phyloP scores from a whole-genome alignment of 208 protist species.

The Acanthamoeba lenticulata region DNA sequence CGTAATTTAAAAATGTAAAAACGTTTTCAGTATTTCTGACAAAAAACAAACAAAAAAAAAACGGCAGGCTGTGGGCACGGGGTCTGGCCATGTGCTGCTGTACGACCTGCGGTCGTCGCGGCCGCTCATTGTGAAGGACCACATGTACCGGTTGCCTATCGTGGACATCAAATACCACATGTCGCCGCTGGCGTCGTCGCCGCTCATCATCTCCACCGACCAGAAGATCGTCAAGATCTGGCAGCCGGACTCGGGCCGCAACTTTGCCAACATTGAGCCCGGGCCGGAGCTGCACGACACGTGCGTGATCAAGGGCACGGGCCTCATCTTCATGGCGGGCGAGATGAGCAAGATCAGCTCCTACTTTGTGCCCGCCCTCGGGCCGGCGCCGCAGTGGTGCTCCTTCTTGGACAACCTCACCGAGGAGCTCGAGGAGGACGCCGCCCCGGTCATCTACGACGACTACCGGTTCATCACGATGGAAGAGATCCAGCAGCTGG shows the following conservation, averaged over 20 bases:
- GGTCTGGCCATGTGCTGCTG: constrained; percentile 73
- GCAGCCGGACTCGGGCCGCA: constrained; percentile 86
- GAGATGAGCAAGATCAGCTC: constrained; percentile 93
- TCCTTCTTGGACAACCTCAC: constrained; percentile 97
- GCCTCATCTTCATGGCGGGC: constrained; percentile 84
- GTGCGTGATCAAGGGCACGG: constrained; percentile 65
- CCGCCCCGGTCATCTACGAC: constrained; percentile 92
- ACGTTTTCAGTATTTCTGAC: too few relatives aligned
- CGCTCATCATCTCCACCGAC: constrained; percentile 86
- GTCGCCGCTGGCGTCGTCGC: constrained; percentile 81
- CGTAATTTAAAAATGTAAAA: too few relatives aligned
- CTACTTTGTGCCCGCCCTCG: constrained; percentile 96
- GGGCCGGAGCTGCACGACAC: constrained; percentile 76
- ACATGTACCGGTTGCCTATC: constrained; percentile 95
- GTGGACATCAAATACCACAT: constrained; percentile 93
- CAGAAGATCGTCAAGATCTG: constrained; percentile 94
- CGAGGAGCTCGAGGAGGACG: constrained; percentile 86
- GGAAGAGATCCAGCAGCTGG: constrained; percentile 92
- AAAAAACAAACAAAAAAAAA: not conserved
- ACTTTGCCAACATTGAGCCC: constrained; percentile 66
- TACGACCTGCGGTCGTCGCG: constrained; percentile 84
- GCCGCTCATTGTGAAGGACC: constrained; percentile 94
- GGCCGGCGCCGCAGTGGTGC: constrained; percentile 96
- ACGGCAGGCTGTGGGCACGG: not conserved
- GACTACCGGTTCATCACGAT: constrained; percentile 98